phyloP scores from a whole-genome alignment of 2,329 filamentous ascomycete genomes.

The Fusarium proliferatum region DNA sequence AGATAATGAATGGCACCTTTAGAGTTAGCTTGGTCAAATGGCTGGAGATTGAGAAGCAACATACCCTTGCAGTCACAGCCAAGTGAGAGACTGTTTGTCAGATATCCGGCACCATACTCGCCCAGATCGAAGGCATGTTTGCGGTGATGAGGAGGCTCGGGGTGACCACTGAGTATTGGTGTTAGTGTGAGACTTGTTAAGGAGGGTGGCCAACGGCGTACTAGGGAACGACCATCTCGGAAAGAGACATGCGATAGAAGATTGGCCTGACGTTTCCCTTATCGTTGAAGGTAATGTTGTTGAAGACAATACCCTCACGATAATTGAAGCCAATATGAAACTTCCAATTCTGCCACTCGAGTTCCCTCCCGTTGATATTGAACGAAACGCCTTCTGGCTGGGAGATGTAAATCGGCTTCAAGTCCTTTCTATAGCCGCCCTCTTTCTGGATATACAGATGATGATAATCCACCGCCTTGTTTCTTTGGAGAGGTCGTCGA shows the following conservation, averaged over 20 bases:
- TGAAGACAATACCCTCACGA: slow-evolving; percentile 88
- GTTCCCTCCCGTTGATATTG: slow-evolving; percentile 73
- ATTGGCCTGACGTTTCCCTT: slow-evolving; percentile 79
- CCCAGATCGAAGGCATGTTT: slow-evolving; percentile 86
- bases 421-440: slow-evolving; percentile 79
- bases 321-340: slow-evolving; percentile 97
- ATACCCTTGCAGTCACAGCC: slow-evolving; percentile 90
- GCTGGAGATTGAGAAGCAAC: rapidly evolving
- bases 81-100: slow-evolving; percentile 81
- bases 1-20: slow-evolving; percentile 79
- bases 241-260: slow-evolving; percentile 89
- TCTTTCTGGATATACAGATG: slow-evolving; percentile 76
- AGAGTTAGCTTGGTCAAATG: neutral
- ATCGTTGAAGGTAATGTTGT: slow-evolving; percentile 91
- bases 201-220: neutral
- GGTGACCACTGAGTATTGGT: slow-evolving; percentile 65
- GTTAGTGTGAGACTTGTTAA: neutral
- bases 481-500: slow-evolving; percentile 75
- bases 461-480: slow-evolving; percentile 82
- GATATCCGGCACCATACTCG: slow-evolving; percentile 84
- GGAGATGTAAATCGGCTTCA: slow-evolving; percentile 89
- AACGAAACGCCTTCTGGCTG: slow-evolving; percentile 93
- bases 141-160: slow-evolving; percentile 81
- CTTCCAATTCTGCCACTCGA: slow-evolving; percentile 94
- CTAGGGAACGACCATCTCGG: slow-evolving; percentile 94